A percentile compares a stretch with the other conserved stretches of the same genome.
phyloP scores from a whole-genome alignment of 208 protist species.

The Blastocrithidia nonstop region DNA sequence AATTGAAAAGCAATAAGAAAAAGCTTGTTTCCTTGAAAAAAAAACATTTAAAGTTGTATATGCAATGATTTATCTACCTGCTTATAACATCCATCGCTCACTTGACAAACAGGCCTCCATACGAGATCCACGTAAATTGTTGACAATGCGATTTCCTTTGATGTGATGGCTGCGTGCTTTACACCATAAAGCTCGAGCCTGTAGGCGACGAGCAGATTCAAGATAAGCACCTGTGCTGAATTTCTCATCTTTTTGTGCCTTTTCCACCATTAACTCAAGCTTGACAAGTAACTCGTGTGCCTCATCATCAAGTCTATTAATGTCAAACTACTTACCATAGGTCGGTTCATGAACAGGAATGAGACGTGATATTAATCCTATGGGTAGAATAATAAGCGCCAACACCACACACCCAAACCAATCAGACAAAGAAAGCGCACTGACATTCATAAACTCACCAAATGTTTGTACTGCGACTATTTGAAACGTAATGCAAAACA shows the following conservation, averaged over 20 bases:
- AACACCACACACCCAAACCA: slow-evolving; percentile 30
- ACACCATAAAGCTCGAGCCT: slow-evolving; percentile 41
- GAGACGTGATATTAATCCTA: slow-evolving; percentile 21
- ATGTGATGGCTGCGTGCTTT: slow-evolving; percentile 50
- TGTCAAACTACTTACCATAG: slow-evolving; percentile 14
- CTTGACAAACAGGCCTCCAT: too few relatives aligned
- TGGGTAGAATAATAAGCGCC: slow-evolving; percentile 14
- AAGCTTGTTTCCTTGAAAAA: too few relatives aligned
- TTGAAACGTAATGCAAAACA: slow-evolving; percentile 71
- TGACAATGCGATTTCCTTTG: slow-evolving; percentile 21
- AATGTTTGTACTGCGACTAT: slow-evolving; percentile 75
- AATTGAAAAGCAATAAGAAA: too few relatives aligned
- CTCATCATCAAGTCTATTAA: slow-evolving; percentile 36
- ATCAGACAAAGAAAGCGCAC: slow-evolving; percentile 16
- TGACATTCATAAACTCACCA: slow-evolving; percentile 76
- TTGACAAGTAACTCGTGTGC: slow-evolving; percentile 29
- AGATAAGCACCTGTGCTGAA: slow-evolving; percentile 28
- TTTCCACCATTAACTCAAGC: slow-evolving; percentile 22
- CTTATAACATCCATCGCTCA: too few relatives aligned
- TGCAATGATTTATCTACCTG: too few relatives aligned
- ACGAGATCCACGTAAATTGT: slow-evolving; percentile 35
- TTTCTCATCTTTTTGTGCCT: slow-evolving; percentile 17
- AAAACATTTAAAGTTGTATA: too few relatives aligned
- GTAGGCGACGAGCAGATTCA: slow-evolving; percentile 17
- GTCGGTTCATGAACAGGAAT: slow-evolving; percentile 23